Base-by-base conservation (phyloP, 805 yeast genomes). In the Candida insectorum region DNA sequence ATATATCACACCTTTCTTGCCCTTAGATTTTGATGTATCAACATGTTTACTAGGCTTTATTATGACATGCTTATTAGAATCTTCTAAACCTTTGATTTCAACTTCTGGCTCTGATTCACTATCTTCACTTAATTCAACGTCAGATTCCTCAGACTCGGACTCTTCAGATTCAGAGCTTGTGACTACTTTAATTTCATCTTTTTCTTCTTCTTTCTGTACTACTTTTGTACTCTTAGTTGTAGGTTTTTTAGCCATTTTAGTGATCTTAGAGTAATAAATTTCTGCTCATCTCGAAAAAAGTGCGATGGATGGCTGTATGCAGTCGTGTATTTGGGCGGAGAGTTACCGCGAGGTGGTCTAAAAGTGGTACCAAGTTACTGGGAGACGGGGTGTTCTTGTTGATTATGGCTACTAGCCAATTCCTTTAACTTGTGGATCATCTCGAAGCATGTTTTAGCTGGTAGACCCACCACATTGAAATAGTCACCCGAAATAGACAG, bases 401-500 rank as follows among this genome's bases (percentile, higher is more conserved):
- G n/a, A n/a, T n/a, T n/a, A n/a, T n/a, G n/a, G n/a, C n/a, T n/a
- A n/a, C n/a, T n/a, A n/a, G n/a, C n/a, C n/a, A n/a, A n/a, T n/a
- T n/a, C n/a, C n/a, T n/a, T n/a, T 20, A 20, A 11, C 8, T 20
- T 11, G 23, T 20, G 11, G 10, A 77, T 49, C 36, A 77, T 52
- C 32, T 54, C 49, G 48, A 72, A 74, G 0, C 91, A 77, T 22
- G 59, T 64, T 28, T 71, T 67, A 16, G 77, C 73, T 1, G 98
- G 97, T 36, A 91, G 61, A 0, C 98, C 98, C 3, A 91, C 91
- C 10, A 86, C 84, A 52, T 87, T 91, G 57, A 71, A 78, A 51
- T 75, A 85, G 53, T 91, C 97, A 0, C 98, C 98, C 1, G 69
- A 67, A 9, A 88, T 71, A 11, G 60, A 58, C 14, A 66, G 57